Evolutionary conservation across 805 yeast species (phyloP).

Genomic region (Kuraishia hungarica): DNA sequence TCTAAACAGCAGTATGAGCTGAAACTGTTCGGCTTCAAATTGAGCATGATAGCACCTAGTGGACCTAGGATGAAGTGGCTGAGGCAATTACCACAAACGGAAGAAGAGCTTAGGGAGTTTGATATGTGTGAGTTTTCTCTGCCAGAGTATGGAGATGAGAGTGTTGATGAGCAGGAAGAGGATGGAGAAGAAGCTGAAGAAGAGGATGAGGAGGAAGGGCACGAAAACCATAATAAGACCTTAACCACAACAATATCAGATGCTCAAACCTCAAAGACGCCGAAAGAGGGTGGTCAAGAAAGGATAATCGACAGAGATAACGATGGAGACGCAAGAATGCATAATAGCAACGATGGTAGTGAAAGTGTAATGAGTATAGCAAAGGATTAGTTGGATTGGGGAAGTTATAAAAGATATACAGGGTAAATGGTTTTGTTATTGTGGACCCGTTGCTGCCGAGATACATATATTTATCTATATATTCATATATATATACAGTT

Average conservation of each 20-base stretch:
- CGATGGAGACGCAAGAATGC: constrained; percentile 10
- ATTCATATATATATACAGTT: too few relatives aligned
- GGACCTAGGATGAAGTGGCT: constrained; percentile 98
- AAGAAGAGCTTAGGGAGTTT: constrained; percentile 53
- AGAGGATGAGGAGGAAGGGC: constrained; percentile 19
- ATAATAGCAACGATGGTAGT: constrained; percentile 16
- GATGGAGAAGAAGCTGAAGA: constrained; percentile 19
- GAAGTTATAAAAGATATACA: neutral
- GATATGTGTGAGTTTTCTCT: constrained; percentile 54
- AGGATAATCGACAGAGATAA: constrained; percentile 3
- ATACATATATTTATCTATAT: neutral
- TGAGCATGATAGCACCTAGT: constrained; percentile 61
- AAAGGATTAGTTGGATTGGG: constrained; percentile 9
- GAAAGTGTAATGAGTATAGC: constrained; percentile 26
- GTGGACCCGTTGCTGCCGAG: neutral
- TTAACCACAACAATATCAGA: neutral
- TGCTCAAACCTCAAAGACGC: neutral
- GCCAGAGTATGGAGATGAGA: constrained; percentile 24
- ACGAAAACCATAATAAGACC: constrained; percentile 18
- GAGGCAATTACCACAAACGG: constrained; percentile 63
- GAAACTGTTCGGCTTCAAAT: constrained; percentile 80
- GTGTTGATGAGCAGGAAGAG: constrained; percentile 23
- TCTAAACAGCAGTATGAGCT: constrained; percentile 55
- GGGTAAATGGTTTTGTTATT: neutral
- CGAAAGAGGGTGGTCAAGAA: neutral